Percentiles rank a stretch among this genome's conserved stretches.
Evolutionary conservation across 352 stramenopile species (phyloP).

Genomic region (Phytophthora lateralis): DNA sequence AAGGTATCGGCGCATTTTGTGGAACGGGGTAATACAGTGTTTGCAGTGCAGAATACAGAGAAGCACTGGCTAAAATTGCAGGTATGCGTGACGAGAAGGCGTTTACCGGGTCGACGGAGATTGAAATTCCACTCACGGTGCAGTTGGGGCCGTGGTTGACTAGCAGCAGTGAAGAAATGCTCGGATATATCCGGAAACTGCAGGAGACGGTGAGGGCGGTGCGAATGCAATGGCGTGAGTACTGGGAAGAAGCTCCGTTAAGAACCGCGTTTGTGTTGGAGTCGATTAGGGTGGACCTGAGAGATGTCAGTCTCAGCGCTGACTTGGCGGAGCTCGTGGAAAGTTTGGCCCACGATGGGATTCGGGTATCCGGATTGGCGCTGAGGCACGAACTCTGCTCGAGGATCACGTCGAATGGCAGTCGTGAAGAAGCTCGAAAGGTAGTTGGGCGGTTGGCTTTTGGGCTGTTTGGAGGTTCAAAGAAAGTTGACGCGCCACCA

Average conservation of each 20-base stretch:
- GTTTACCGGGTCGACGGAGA: conserved; percentile 27
- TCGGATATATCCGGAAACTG: conserved; percentile 20
- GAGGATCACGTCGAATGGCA: conserved; percentile 14
- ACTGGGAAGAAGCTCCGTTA: not conserved
- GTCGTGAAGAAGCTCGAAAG: conserved; percentile 13
- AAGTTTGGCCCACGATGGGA: conserved; percentile 24
- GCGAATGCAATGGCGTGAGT: conserved; percentile 20
- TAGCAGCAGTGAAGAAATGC: conserved; percentile 12
- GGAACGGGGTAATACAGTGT: conserved; percentile 19
- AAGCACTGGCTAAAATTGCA: conserved; percentile 24
- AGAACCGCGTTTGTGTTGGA: conserved; percentile 34
- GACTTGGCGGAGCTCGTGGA: conserved; percentile 25
- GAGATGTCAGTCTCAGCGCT: conserved; percentile 13
- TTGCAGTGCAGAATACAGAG: conserved; percentile 21
- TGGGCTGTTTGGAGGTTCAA: conserved; percentile 27
- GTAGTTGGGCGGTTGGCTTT: conserved; percentile 17
- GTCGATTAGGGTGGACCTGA: conserved; percentile 22
- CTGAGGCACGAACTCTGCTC: conserved; percentile 20
- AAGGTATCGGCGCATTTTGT: conserved; percentile 23
- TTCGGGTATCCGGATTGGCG: conserved; percentile 21
- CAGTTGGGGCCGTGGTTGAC: conserved; percentile 31
- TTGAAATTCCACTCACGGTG: conserved; percentile 33
- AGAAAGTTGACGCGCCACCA: not conserved
- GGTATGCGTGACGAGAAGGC: conserved; percentile 8
- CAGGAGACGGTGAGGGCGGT: conserved; percentile 20